phyloP scores from a whole-genome alignment of 2,329 filamentous ascomycete genomes.

The Septoria petroselini region DNA sequence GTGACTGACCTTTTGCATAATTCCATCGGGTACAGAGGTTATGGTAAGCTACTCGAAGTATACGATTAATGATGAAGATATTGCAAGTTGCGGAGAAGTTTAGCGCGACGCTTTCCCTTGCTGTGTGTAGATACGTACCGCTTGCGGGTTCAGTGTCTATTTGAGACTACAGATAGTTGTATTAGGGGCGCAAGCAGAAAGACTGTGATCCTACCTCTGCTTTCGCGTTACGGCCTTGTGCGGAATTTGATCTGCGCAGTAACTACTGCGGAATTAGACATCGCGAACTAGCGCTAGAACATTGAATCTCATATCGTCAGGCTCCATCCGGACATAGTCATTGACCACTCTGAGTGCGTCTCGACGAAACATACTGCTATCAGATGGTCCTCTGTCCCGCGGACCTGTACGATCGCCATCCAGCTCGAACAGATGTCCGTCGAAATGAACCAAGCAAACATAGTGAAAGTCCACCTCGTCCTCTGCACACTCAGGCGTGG shows the following conservation, averaged over 20 bases:
- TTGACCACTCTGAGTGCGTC: not conserved
- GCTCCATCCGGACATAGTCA: not conserved
- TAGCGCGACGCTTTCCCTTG: too few relatives aligned
- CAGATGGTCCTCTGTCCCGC: not conserved
- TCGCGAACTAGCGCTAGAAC: slow-evolving; percentile 2
- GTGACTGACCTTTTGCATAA: too few relatives aligned
- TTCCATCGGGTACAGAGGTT: too few relatives aligned
- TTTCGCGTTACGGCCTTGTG: not conserved
- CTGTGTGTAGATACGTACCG: too few relatives aligned
- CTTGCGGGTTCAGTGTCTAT: too few relatives aligned
- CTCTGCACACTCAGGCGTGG: not conserved
- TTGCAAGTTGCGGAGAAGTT: too few relatives aligned
- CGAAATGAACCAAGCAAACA: not conserved
- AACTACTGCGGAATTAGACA: not conserved
- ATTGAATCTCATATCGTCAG: slow-evolving; percentile 3
- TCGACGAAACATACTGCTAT: not conserved
- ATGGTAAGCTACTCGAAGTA: too few relatives aligned
- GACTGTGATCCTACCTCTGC: not conserved
- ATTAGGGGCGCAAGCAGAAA: not conserved
- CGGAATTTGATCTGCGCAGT: not conserved
- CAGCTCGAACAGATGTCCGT: not conserved
- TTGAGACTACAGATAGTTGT: too few relatives aligned
- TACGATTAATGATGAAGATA: too few relatives aligned
- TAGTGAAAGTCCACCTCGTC: slow-evolving; percentile 8
- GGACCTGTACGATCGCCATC: slow-evolving; percentile 4